Evolutionary conservation across 768 basidiomycete species (phyloP).

Genomic region (Pleurotus tuoliensis): DNA sequence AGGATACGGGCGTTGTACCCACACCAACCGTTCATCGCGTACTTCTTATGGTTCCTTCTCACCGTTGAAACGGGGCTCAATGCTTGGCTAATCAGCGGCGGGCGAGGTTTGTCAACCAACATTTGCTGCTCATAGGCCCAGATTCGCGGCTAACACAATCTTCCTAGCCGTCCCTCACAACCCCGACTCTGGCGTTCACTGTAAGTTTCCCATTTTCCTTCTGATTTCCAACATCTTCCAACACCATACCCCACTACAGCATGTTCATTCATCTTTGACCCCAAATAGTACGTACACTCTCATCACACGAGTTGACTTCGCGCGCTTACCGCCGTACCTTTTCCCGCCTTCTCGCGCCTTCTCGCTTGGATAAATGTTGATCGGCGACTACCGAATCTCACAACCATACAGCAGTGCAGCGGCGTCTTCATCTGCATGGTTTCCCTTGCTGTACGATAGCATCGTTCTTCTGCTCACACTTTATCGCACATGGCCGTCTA

Average conservation of each 20-base stretch:
- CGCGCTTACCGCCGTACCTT: neutral
- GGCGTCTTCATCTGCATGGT: constrained; percentile 47
- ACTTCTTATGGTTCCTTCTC: constrained; percentile 31
- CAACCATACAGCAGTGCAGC: constrained; percentile 28
- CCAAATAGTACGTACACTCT: neutral
- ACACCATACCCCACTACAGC: neutral
- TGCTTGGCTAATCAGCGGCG: constrained; percentile 50
- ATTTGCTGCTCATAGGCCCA: neutral
- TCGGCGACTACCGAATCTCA: neutral
- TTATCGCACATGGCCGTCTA: constrained; percentile 31
- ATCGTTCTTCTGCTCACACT: constrained; percentile 37
- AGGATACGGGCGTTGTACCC: constrained; percentile 36
- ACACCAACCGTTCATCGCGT: constrained; percentile 25
- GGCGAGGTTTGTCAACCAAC: constrained; percentile 36
- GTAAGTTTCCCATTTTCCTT: constrained; percentile 15
- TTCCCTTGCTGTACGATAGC: constrained; percentile 46
- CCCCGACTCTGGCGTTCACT: constrained; percentile 30
- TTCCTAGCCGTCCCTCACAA: constrained; percentile 38
- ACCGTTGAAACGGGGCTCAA: constrained; percentile 43
- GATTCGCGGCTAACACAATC: neutral
- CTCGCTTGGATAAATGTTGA: no score
- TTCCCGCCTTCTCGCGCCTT: no score
- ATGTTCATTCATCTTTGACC: constrained; percentile 2
- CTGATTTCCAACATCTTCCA: no score
- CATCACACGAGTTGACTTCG: neutral